Percentiles rank a stretch among this genome's conserved stretches.
Conservation (phyloP, 2,329 filamentous ascomycete genomes). For the Elsinoe necatrix region DNA sequence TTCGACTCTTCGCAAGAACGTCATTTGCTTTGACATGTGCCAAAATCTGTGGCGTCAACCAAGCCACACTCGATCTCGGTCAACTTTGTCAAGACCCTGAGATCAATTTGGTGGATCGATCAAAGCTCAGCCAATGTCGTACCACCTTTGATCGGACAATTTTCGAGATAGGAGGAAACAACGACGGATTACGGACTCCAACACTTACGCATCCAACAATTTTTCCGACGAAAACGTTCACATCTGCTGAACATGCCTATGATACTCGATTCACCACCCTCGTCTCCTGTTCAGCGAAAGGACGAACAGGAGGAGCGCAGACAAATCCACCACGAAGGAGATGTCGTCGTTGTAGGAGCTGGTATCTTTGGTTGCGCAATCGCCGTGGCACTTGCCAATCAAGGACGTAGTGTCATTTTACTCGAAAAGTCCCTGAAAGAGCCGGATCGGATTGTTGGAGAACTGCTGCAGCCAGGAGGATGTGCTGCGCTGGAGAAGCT, state of each 20-base stretch:
- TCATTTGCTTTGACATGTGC: slow-evolving; percentile 1
- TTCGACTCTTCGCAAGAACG: neutral
- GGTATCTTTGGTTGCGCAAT: slow-evolving; percentile 83
- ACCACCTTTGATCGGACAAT: slow-evolving; percentile 1
- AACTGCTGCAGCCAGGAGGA: slow-evolving; percentile 88
- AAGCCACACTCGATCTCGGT: slow-evolving; percentile 11
- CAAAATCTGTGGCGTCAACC: neutral
- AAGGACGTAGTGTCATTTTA: slow-evolving; percentile 83
- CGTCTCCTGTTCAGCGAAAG: slow-evolving; percentile 21
- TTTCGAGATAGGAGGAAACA: neutral
- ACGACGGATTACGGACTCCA: neutral
- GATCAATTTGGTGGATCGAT: slow-evolving; percentile 4
- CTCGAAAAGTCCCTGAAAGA: slow-evolving; percentile 84
- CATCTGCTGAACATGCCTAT: slow-evolving; percentile 20
- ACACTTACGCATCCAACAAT: neutral
- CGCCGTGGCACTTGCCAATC: slow-evolving; percentile 74
- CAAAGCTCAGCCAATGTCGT: slow-evolving; percentile 8
- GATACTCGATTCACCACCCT: slow-evolving; percentile 23
- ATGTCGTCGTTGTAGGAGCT: slow-evolving; percentile 86
- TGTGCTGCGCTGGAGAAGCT: slow-evolving; percentile 71
- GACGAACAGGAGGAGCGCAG: slow-evolving; percentile 37
- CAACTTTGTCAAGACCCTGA: slow-evolving; percentile 10
- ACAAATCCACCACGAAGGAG: slow-evolving; percentile 53
- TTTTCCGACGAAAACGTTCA: neutral
- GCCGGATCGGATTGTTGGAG: slow-evolving; percentile 91